Percentiles rank a stretch among this genome's conserved stretches.
These are phyloP conservation scores for Ceratobasidium sp. DNA, from an alignment of 1,284 basidiomycete genomes.

Conservation along the genomic window DNA sequence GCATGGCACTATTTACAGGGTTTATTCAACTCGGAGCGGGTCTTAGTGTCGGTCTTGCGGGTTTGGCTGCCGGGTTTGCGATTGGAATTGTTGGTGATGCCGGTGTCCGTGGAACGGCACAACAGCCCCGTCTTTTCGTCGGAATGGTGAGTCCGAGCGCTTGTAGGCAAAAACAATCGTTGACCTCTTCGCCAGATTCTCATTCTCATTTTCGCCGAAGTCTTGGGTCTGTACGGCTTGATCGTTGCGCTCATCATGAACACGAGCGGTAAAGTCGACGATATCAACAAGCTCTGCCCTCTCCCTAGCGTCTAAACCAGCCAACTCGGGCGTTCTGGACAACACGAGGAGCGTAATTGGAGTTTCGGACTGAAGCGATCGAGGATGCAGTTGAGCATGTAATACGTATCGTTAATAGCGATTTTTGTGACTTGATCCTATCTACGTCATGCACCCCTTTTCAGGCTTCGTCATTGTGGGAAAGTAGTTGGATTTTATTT, in stretches of 20 bases:
- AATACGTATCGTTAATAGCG: conserved; percentile 31
- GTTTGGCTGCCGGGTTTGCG: conserved; percentile 91
- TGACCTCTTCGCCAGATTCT: conserved; percentile 56
- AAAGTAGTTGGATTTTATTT: background rate
- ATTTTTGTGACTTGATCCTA: conserved; percentile 18
- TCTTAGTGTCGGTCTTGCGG: conserved; percentile 83
- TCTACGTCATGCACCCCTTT: background rate
- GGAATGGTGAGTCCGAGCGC: conserved; percentile 63
- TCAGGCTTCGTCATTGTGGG: background rate
- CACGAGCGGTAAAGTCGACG: conserved; percentile 51
- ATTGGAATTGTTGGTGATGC: conserved; percentile 96
- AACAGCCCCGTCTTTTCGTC: conserved; percentile 92
- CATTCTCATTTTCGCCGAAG: conserved; percentile 84
- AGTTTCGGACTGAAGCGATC: conserved; percentile 36
- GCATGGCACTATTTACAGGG: conserved; percentile 74
- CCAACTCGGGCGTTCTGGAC: background rate
- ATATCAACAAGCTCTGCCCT: conserved; percentile 37
- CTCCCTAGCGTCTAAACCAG: conserved; percentile 31
- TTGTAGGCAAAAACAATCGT: background rate
- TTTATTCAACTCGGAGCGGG: conserved; percentile 90
- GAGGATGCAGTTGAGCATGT: conserved; percentile 14
- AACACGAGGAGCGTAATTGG: conserved; percentile 5
- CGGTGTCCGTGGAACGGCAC: conserved; percentile 86
- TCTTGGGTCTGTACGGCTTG: conserved; percentile 79
- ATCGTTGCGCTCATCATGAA: conserved; percentile 92